These are phyloP conservation scores for Metarhizium sp. DNA, from an alignment of 2,329 filamentous ascomycete genomes.

Conservation along the genomic window DNA sequence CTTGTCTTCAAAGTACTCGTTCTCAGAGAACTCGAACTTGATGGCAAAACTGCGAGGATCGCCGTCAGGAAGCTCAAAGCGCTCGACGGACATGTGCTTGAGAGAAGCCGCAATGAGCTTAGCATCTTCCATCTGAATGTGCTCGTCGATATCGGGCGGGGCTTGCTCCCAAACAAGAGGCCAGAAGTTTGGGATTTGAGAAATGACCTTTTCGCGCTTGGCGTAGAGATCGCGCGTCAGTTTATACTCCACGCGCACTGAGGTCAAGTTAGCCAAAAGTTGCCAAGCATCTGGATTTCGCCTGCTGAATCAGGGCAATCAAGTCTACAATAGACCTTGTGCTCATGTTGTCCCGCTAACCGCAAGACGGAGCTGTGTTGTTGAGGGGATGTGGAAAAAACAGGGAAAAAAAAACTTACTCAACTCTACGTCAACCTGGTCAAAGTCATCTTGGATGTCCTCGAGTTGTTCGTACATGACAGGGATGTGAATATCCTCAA, in stretches of 20 bases:
- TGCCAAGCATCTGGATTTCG: background rate
- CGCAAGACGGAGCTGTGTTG: background rate
- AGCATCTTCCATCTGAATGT: constrained; percentile 74
- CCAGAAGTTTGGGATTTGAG: constrained; percentile 84
- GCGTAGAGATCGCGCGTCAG: constrained; percentile 64
- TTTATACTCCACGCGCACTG: constrained; percentile 65
- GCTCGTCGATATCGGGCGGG: constrained; percentile 77
- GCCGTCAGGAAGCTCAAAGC: constrained; percentile 69
- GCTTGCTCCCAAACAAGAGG: constrained; percentile 84
- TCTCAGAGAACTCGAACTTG: constrained; percentile 69
- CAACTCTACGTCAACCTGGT: constrained; percentile 73
- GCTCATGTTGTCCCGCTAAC: too few relatives aligned
- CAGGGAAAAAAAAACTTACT: constrained; percentile 43
- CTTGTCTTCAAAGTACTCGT: constrained; percentile 72
- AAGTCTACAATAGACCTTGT: too few relatives aligned
- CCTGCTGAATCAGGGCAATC: too few relatives aligned
- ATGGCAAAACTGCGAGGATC: constrained; percentile 75
- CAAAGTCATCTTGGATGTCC: constrained; percentile 74
- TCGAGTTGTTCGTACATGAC: constrained; percentile 69
- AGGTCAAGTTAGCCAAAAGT: background rate
- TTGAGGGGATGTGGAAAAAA: background rate
- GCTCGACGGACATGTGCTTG: constrained; percentile 59
- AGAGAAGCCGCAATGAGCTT: constrained; percentile 59
- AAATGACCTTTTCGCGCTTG: constrained; percentile 61
- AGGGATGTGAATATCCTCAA: constrained; percentile 26